These are phyloP conservation scores for Beta vulgaris DNA, from an alignment of 148 eudicot genomes.

Conservation along the genomic window DNA sequence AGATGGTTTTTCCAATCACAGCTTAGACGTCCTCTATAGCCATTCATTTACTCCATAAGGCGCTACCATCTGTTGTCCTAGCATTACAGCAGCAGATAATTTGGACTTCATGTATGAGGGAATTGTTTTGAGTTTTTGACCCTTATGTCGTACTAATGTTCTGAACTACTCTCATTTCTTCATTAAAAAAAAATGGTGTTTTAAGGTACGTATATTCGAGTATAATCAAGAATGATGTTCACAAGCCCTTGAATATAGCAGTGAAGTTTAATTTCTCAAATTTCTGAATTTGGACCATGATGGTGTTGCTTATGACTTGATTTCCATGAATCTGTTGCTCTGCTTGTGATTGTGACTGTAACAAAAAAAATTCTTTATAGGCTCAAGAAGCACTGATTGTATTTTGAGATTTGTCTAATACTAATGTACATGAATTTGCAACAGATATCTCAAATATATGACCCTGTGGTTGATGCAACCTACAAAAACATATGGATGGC, in stretches of 20 bases:
- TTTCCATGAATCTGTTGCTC: background rate
- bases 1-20: background rate
- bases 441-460: constrained; percentile 63
- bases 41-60: too few relatives aligned
- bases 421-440: background rate
- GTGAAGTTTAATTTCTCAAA: background rate
- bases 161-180: background rate
- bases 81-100: background rate
- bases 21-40: background rate
- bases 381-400: too few relatives aligned
- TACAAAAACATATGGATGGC: constrained; percentile 99
- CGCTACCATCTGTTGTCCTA: background rate
- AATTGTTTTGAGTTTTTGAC: background rate
- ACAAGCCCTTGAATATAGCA: background rate
- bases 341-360: background rate
- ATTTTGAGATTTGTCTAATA: background rate
- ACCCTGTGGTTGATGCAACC: constrained; percentile 85
- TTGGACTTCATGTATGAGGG: background rate
- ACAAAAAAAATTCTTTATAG: too few relatives aligned
- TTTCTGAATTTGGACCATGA: background rate
- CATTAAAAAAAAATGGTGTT: background rate
- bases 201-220: background rate
- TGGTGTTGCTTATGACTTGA: background rate
- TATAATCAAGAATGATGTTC: background rate
- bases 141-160: background rate